Evolutionary conservation across 441 rosid species (phyloP).

Genomic region (Euphorbia celastroides): DNA sequence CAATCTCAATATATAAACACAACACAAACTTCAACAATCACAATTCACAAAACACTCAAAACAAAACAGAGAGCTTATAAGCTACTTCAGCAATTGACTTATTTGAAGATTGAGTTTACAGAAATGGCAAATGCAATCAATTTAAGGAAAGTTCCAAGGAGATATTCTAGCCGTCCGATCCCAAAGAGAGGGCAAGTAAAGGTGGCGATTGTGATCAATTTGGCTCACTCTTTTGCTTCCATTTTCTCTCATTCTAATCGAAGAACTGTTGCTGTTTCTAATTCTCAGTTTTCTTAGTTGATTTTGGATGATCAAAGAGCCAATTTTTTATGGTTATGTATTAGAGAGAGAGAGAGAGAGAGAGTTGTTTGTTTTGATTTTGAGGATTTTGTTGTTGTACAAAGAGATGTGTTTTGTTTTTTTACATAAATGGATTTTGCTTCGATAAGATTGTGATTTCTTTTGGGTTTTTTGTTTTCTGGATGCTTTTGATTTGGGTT

Average conservation of each 20-base stretch:
- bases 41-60: neutral
- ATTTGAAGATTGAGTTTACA: neutral
- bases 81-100: neutral
- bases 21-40: too few species aligned
- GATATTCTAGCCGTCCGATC: constrained; percentile 38
- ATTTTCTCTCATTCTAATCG: constrained; percentile 29
- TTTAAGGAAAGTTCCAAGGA: constrained; percentile 23
- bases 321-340: too few species aligned
- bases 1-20: neutral
- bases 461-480: neutral
- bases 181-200: constrained; percentile 64
- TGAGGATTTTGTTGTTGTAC: neutral
- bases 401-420: neutral
- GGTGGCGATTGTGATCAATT: constrained; percentile 42
- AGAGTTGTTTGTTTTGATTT: neutral
- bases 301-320: neutral
- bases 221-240: constrained; percentile 50
- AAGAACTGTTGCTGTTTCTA: constrained; percentile 19
- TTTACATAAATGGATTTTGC: constrained; percentile 11
- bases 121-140: constrained; percentile 29
- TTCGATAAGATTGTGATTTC: neutral
- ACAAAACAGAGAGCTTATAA: neutral
- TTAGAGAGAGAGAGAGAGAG: neutral
- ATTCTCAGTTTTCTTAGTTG: constrained; percentile 24
- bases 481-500: neutral